Evolutionary conservation across 2,329 filamentous ascomycete genomes (phyloP), one percentile per base, ranked within the genome.

Genomic region (Fusarium globosum): DNA sequence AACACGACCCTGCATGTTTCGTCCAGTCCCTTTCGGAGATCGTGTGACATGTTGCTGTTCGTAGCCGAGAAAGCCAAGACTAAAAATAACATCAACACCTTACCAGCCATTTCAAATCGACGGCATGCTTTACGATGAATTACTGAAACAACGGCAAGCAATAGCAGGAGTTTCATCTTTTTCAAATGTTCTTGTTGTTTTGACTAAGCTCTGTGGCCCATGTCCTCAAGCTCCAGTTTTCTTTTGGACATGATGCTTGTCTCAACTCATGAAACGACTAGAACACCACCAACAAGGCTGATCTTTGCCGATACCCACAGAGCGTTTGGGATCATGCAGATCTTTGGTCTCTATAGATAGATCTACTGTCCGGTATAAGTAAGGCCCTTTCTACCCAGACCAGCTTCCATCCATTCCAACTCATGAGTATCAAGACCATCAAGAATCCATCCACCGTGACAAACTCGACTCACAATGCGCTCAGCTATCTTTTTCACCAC

Each of bases 101-200:
- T 2, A 12, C 7, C 9, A 36, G 33, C 2, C 18, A 6, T 26
- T 14, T n/a, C 5, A 14, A 28, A 12, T 21, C 4, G 33, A 10
- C 4, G 23, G 13, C 4, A 14, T 23, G 5, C 12, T 2, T 13
- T 21, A 13, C 26, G 26, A 52, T 2, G 3, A 3, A 2, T 4
- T 38, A 9, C 18, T 13, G 28, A 26, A 38, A 21, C 14, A 53
- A 20, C 1, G 15, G 13, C 2, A 36, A 28, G 2, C 4, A 15
- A 21, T 38, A 2, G 15, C 4, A 3, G 6, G 12, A 5, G 30
- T 10, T 18, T 10, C 16, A 4, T 21, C 28, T 2, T 21, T 21
- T 33, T 23, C 4, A 2, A 35, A 13, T 21, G 9, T 53, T 26
- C n/a, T 35, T 35, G 7, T 35, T 9, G 6, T 15, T 9, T n/a